Evolutionary conservation across 192 early-diverging fungal genomes (phyloP), one percentile per base, ranked within the genome.

Genomic region (Backusella morwellensis): DNA sequence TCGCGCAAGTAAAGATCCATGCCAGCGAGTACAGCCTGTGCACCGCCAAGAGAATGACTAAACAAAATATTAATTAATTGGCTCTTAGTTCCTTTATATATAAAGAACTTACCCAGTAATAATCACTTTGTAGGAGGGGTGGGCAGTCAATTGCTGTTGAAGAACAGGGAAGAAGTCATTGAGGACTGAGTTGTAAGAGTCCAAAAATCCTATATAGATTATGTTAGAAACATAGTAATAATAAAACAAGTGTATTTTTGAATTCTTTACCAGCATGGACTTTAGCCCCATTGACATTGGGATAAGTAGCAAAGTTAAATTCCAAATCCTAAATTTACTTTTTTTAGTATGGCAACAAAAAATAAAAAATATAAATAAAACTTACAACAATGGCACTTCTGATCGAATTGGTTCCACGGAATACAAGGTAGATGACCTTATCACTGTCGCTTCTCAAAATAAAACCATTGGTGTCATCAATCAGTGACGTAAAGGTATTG

Each of bases 11-110:
- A 78, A 12, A 82, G 71, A 70, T 82, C 81, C 67, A 82, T 50
- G 8, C 70, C 71, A 38, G 77, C 70, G 40, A 82, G 32, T 4
- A 71, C 34, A 35, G 81, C 77, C 6, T 71, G 19, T 15, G 81
- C 77, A 76, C 70, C 81, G 19, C 81, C 81, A 42, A 82, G 78
- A 0, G 77, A 79, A 35, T 82, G 81, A 12, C 81, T 79, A 29
- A 11, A 14, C 5, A n/a, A 40, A 50, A 50, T 50, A 50, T 19
- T 50, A 50, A 50, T 50, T 50, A 19, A 50, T 17, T n/a, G 19
- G n/a, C 4, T 29, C 15, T 59, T 54, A 29, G 8, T 32, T 32
- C 32, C 32, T 26, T 73, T 66, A 32, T n/a, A 19, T 41, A 75
- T 35, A 54, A 36, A 40, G 23, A 7, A 32, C 50, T 66, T 75